A percentile compares a stretch with the other conserved stretches of the same genome.
Conservation (phyloP, 345 rosid species). For the Salix caprea region DNA sequence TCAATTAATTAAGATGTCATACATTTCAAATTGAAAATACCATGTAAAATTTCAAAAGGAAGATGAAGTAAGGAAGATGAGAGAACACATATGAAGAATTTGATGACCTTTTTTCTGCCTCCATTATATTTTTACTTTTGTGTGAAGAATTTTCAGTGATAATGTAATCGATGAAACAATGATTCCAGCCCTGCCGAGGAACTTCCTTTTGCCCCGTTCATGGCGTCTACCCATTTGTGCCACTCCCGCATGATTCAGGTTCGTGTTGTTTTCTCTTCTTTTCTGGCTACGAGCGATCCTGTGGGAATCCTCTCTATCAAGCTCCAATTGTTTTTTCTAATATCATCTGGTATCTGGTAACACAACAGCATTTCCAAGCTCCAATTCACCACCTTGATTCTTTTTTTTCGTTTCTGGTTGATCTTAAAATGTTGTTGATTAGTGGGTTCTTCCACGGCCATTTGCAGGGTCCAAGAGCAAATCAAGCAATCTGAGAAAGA, state of each 20-base stretch:
- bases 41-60: not conserved
- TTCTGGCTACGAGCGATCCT: not conserved
- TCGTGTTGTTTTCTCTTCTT: not conserved
- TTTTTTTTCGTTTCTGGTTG: not conserved
- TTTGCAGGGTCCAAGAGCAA: not conserved
- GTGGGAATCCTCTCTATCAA: not conserved
- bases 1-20: not conserved
- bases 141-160: not conserved
- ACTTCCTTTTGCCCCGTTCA: not conserved
- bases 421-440: not conserved
- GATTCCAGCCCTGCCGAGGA: not conserved
- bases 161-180: not conserved
- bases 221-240: not conserved
- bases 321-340: too few species aligned
- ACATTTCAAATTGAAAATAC: too few species aligned
- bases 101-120: not conserved
- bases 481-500: not conserved
- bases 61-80: not conserved
- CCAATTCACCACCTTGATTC: not conserved
- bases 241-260: not conserved
- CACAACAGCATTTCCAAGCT: too few species aligned
- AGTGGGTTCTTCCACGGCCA: not conserved
- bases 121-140: not conserved
- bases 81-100: not conserved
- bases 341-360: too few species aligned